Percentiles rank a stretch among this genome's conserved stretches.
Conservation (phyloP, 179 eudicot genomes). For the Spinacia oleracea region DNA sequence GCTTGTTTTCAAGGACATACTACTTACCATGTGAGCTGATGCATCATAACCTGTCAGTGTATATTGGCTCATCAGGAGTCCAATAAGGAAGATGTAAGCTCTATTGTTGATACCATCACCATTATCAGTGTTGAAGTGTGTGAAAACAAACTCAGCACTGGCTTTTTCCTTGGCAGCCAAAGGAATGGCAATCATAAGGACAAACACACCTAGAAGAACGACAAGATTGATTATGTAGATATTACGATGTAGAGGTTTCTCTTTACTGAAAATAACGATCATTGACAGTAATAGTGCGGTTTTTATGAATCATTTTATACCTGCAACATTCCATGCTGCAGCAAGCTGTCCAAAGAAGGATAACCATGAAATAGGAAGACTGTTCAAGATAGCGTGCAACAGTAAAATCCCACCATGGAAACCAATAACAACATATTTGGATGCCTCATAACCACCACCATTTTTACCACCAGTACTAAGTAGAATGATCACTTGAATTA, state of each 20-base stretch:
- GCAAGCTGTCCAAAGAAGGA: conserved; percentile 90
- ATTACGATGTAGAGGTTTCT: neutral
- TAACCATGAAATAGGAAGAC: conserved; percentile 79
- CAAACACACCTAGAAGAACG: conserved; percentile 67
- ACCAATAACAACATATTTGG: conserved; percentile 75
- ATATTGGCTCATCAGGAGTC: conserved; percentile 96
- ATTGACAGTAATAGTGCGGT: neutral
- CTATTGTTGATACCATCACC: conserved; percentile 57
- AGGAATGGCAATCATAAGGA: conserved; percentile 85
- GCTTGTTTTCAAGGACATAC: neutral
- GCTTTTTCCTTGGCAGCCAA: conserved; percentile 75
- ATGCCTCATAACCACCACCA: conserved; percentile 89
- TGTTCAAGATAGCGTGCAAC: conserved; percentile 74
- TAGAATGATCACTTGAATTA: conserved; percentile 83
- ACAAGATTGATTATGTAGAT: neutral
- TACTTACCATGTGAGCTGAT: conserved; percentile 84
- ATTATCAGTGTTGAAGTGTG: conserved; percentile 83
- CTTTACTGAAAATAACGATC: neutral
- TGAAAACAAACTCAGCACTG: conserved; percentile 81
- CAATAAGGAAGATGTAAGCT: conserved; percentile 74
- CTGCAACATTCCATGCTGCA: conserved; percentile 82
- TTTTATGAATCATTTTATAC: conserved; percentile 39
- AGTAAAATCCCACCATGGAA: conserved; percentile 79
- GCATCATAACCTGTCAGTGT: conserved; percentile 90
- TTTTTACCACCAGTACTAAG: conserved; percentile 87